A percentile compares a stretch with the other conserved stretches of the same genome.
Evolutionary conservation across 2,329 filamentous ascomycete species (phyloP).

Genomic region (Raffaelea ambrosiae): DNA sequence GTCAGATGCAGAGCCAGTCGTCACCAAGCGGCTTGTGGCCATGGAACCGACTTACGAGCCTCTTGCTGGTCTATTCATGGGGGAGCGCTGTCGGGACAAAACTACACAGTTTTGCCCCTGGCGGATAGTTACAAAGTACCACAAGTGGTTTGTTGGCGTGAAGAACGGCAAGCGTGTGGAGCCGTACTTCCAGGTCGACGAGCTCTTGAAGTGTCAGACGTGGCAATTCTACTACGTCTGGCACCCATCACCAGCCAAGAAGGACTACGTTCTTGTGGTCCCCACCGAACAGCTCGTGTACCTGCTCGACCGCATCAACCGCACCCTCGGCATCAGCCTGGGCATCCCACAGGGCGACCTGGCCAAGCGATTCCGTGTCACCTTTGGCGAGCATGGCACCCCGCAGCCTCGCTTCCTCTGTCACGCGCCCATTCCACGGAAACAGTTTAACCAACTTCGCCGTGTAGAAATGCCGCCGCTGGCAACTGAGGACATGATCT

Average conservation of each 20-base stretch:
- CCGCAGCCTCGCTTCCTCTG: slow-evolving; percentile 63
- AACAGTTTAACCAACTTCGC: neutral
- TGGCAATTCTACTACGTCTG: slow-evolving; percentile 75
- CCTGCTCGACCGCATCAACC: slow-evolving; percentile 59
- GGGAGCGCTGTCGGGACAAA: slow-evolving; percentile 4
- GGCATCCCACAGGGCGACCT: slow-evolving; percentile 43
- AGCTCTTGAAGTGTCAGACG: slow-evolving; percentile 46
- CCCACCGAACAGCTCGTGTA: slow-evolving; percentile 55
- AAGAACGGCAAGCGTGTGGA: slow-evolving; percentile 38
- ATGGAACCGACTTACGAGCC: neutral
- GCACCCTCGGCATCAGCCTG: slow-evolving; percentile 42
- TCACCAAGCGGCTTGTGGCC: neutral
- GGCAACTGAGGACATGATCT: slow-evolving; percentile 1
- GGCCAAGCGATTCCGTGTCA: slow-evolving; percentile 48
- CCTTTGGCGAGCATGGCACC: slow-evolving; percentile 51
- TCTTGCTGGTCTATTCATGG: neutral
- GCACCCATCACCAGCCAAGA: slow-evolving; percentile 33
- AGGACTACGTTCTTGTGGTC: slow-evolving; percentile 57
- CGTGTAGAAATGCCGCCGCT: slow-evolving; percentile 10
- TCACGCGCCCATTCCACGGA: slow-evolving; percentile 27
- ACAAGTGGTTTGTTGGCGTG: slow-evolving; percentile 48
- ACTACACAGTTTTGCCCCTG: slow-evolving; percentile 35
- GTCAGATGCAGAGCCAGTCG: too few species aligned
- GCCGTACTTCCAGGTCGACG: slow-evolving; percentile 45
- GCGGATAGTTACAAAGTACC: slow-evolving; percentile 48